phyloP scores from a whole-genome alignment of 441 rosid species.

The Jatropha podagrica region DNA sequence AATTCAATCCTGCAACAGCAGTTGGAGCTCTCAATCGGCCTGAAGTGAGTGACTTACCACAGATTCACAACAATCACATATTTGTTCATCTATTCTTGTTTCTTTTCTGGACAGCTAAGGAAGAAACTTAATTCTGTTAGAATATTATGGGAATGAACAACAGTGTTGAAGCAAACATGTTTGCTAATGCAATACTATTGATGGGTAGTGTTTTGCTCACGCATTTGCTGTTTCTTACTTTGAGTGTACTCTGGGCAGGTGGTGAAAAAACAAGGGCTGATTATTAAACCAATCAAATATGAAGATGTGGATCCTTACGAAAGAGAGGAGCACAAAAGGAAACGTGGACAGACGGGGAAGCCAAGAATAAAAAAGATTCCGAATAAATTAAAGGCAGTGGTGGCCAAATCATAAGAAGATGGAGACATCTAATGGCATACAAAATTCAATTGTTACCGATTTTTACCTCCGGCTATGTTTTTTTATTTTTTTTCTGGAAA shows the following conservation, averaged over 20 bases:
- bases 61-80: not conserved
- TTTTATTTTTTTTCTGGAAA: not conserved
- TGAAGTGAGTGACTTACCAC: conserved; percentile 43
- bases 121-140: not conserved
- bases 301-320: conserved; percentile 61
- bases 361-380: conserved; percentile 22
- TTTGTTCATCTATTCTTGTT: not conserved
- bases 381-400: conserved; percentile 25
- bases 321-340: conserved; percentile 34
- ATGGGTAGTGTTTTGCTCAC: not conserved
- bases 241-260: conserved; percentile 43
- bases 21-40: conserved; percentile 74
- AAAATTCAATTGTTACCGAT: not conserved
- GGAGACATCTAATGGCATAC: not conserved
- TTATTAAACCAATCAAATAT: conserved; percentile 69
- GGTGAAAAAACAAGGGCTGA: conserved; percentile 70
- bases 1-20: conserved; percentile 73
- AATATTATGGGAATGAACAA: not conserved
- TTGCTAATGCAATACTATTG: not conserved
- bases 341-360: conserved; percentile 27
- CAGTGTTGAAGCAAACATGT: not conserved
- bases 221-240: not conserved
- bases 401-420: conserved; percentile 29
- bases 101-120: not conserved
- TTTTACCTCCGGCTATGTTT: not conserved